Evolutionary conservation across 2,329 filamentous ascomycete genomes (phyloP), one percentile per base, ranked within the genome.

Genomic region (Pseudogymnoascus sp.): DNA sequence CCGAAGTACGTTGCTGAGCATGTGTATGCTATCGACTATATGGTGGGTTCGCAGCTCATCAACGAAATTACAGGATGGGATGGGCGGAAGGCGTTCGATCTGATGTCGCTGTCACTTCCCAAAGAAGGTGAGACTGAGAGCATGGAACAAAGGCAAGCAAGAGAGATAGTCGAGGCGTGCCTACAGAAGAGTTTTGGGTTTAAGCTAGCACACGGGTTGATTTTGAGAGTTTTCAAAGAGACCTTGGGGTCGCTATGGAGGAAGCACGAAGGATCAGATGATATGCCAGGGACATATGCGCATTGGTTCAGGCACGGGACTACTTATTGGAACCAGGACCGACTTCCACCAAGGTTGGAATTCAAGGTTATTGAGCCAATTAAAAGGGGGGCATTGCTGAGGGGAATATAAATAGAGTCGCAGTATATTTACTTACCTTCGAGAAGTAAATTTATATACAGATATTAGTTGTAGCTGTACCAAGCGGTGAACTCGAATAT

Each of bases 191-290:
- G 80, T 65, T 84, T 82, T 68, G 78, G 77, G 1, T 80, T 84
- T 69, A 84, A 84, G 71, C 70, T 85, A 6, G 80, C 80, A 0
- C 81, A 83, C 65, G 82, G 82, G 0, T 66, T 84, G 23, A 83
- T 83, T 23, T 55, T 83, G 7, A 74, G 76, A 36, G 76, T 84
- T 0, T 70, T 77, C 25, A 78, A 78, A 1, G 73, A 77, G 16
- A 84, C 82, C 0, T 70, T 85, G 9, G 80, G 81, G 0, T 80
- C 80, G 25, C 66, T 82, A 33, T 84, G 82, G 82, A 77, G 79
- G 69, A 76, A 76, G 35, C 66, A 84, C 66, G 69, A 72, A 2
- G 82, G 79, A 1, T 77, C 76, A 0, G 82, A 84, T 67, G 67
- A 77, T 67, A 72, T 79, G 1, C 73, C 75, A 0, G 78, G 79